A percentile compares a stretch with the other conserved stretches of the same genome.
Conservation (phyloP, 2,329 filamentous ascomycete species). For the Ophiostoma sp. region DNA sequence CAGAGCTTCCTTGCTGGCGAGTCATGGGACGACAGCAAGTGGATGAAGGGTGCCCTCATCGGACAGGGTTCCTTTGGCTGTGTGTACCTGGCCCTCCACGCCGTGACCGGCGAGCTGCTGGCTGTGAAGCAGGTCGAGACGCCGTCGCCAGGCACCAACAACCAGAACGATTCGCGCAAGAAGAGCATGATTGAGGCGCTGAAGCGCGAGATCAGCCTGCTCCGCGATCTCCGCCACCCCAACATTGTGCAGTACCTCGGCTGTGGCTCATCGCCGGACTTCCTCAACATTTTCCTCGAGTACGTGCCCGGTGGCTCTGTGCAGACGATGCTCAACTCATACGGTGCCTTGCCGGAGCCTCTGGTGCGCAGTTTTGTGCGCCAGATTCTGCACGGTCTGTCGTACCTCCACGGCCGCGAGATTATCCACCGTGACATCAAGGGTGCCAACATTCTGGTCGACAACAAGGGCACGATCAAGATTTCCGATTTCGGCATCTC, state of each 20-base stretch:
- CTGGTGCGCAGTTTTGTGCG: constrained; percentile 94
- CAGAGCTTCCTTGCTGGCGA: constrained; percentile 86
- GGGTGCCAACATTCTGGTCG: constrained; percentile 95
- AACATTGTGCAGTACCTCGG: constrained; percentile 99
- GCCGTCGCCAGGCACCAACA: constrained; percentile 69
- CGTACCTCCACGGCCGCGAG: constrained; percentile 86
- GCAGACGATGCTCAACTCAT: constrained; percentile 97
- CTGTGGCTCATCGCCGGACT: constrained; percentile 82
- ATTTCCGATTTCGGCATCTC: constrained; percentile 99
- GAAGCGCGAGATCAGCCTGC: constrained; percentile 90
- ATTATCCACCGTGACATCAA: constrained; percentile 99
- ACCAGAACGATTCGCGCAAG: constrained; percentile 81
- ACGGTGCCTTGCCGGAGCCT: constrained; percentile 88
- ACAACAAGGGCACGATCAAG: constrained; percentile 98
- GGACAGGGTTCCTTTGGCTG: constrained; percentile 95
- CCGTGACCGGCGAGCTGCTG: constrained; percentile 93
- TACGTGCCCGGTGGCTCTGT: constrained; percentile 97
- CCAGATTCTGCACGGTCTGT: constrained; percentile 87
- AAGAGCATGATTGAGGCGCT: constrained; percentile 97
- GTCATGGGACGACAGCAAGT: constrained; percentile 94
- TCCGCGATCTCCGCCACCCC: constrained; percentile 88
- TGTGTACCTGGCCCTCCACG: constrained; percentile 90
- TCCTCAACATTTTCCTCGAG: constrained; percentile 99
- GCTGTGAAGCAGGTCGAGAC: constrained; percentile 98
- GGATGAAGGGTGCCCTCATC: constrained; percentile 98